Conservation (phyloP, 1,139 yeast genomes). For the Nakaseomyces uthaithaninus region DNA sequence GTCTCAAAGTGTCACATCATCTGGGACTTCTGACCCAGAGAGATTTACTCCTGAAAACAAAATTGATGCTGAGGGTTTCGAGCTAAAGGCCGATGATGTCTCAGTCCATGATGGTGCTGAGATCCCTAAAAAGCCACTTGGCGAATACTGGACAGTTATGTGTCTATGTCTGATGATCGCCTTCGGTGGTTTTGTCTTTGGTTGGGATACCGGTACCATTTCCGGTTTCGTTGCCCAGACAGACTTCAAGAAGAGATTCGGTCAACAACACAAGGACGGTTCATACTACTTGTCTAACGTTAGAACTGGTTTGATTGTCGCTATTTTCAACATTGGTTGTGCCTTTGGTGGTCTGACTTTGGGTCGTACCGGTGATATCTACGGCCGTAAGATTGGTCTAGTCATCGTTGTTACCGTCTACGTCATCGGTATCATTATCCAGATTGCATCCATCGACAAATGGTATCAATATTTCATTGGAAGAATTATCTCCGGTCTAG, state of each 20-base stretch:
- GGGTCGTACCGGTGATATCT: constrained; percentile 46
- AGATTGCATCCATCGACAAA: constrained; percentile 9
- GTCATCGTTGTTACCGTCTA: constrained; percentile 48
- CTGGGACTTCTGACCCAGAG: constrained; percentile 6
- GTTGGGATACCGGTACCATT: constrained; percentile 70
- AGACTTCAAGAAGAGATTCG: constrained; percentile 45
- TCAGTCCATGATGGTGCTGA: constrained; percentile 23
- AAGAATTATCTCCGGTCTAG: constrained; percentile 39
- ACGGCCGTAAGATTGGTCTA: constrained; percentile 54
- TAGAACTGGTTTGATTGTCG: constrained; percentile 52
- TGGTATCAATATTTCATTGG: constrained; percentile 10
- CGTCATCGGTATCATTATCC: constrained; percentile 43
- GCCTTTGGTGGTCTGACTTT: constrained; percentile 53
- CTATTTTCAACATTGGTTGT: constrained; percentile 61
- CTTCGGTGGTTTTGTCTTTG: constrained; percentile 59
- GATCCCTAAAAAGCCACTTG: constrained; percentile 38
- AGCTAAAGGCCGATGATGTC: constrained; percentile 5
- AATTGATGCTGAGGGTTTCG: background rate
- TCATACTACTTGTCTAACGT: constrained; percentile 38
- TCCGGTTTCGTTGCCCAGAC: constrained; percentile 55
- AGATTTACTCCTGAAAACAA: constrained; percentile 2
- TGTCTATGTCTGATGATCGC: constrained; percentile 41
- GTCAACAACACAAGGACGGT: constrained; percentile 41
- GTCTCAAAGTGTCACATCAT: constrained; percentile 5
- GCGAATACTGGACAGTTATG: constrained; percentile 32